Evolutionary conservation across 306 rosid species (phyloP), one percentile per base, ranked within the genome.

Genomic region (Oxytropis ochrocephala): DNA sequence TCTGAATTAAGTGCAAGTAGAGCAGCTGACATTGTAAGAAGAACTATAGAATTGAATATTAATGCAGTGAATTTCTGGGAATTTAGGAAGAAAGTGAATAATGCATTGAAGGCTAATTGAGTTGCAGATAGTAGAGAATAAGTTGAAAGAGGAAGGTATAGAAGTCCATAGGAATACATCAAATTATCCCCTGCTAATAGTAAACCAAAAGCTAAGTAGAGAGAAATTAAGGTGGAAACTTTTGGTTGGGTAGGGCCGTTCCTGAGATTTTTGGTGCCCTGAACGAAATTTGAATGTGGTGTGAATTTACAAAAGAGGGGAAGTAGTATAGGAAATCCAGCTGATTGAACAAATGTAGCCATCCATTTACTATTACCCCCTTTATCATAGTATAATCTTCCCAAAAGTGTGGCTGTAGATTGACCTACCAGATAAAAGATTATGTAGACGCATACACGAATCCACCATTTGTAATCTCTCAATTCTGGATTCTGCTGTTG

Each of bases 361-460:
- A 88, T 81, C 90, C 95, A 88, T 82, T 83, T 83, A 68, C 94
- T 88, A 13, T 83, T 79, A 32, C 94, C 90, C 52, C 90, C 90
- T 44, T 81, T 69, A 70, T 83, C 89, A 72, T 76, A 88, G 64
- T 88, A 88, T 36, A 88, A 64, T 44, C 85, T 52, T 61, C 90
- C 88, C 69, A 88, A 63, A 27, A 85, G 86, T 6, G 72, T 81
- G 9, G 88, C 88, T 51, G 82, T 62, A 61, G 88, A 79, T 81
- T 88, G 90, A 42, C 88, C 88, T 1, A 49, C 61, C 7, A 88
- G 50, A 67, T 81, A 54, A 70, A 81, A 88, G 43, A 73, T 18
- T 16, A 32, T 75, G 79, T 85, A 81, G 49, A 82, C 50, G 12
- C 43, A 63, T 51, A 88, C 79, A 2, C 75, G 63, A 39, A 85